Base-by-base conservation (phyloP, 2,329 filamentous ascomycete genomes). In the Ascochyta clinopodiicola region DNA sequence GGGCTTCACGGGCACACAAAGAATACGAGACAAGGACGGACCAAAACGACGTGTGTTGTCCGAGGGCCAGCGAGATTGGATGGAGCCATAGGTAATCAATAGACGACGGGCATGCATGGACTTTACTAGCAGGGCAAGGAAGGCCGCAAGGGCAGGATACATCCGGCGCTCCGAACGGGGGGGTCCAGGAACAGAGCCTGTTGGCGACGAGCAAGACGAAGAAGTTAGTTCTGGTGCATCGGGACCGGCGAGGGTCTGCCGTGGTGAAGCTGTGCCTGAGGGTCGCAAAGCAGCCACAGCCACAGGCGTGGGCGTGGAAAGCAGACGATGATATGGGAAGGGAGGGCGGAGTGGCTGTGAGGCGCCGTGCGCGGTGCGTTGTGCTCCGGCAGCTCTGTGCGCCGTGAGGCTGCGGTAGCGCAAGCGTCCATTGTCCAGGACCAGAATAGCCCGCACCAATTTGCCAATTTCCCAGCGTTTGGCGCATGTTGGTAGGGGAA, bases 81-180 rank as follows among this genome's bases (percentile, higher is more conserved):
- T 32, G 45, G 45, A 54, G 51, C 45, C 17, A 17, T 17, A 17
- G 12, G 12, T 45, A 49, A 45, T 40, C 34, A 35, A 40, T 37
- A 55, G 17, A 17, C 17, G 17, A 17, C 17, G 52, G 52, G 52
- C 45, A 36, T 45, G 22, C 22, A 24, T 24, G 22, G 22, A 24
- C 17, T 17, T 17, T 17, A 17, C 22, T 24, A 24, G 22, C 6
- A 24, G 22, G 22, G 22, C 22, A 24, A 10, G 29, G 9, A 31
- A 31, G 27, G 27, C 2, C 27, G 17, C 39, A 49, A 49, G 51
- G 51, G 44, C 51, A 27, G 44, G 45, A 45, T 36, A 35, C 31
- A 50, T 55, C 52, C 52, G 52, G 45, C 46, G 42, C 40, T 45
- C 52, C 52, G 52, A 55, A 45, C n/a, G 52, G 50, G 52, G 46